These are phyloP conservation scores for Gracilaria vermiculophylla DNA, from an alignment of 23 red algal species.

Conservation along the genomic window DNA sequence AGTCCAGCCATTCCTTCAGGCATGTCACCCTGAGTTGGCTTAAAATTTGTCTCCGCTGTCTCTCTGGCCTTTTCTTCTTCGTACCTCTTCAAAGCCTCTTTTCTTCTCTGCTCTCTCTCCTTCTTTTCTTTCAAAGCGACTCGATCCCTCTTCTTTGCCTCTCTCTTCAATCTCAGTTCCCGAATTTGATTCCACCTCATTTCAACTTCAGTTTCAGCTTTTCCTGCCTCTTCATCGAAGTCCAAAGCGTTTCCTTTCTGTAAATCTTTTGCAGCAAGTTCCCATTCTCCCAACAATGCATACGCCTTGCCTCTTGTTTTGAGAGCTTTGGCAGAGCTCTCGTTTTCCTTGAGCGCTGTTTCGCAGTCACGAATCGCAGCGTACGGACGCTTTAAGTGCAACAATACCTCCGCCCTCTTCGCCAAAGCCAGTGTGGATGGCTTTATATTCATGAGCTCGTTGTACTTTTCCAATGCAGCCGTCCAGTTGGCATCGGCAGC, in stretches of 20 bases:
- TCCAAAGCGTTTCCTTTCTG: slow-evolving; percentile 55
- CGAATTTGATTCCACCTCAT: slow-evolving; percentile 43
- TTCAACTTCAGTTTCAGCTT: slow-evolving; percentile 41
- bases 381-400: slow-evolving; percentile 36
- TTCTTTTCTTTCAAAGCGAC: slow-evolving; percentile 7
- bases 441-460: slow-evolving; percentile 9
- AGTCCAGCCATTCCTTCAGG: not conserved
- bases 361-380: slow-evolving; percentile 68
- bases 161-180: slow-evolving; percentile 36
- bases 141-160: slow-evolving; percentile 23
- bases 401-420: slow-evolving; percentile 61
- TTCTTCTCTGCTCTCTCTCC: slow-evolving; percentile 9
- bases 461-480: slow-evolving; percentile 33
- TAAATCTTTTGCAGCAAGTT: slow-evolving; percentile 31
- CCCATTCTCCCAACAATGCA: slow-evolving; percentile 57
- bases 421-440: slow-evolving; percentile 37
- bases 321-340: slow-evolving; percentile 52
- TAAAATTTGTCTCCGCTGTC: not conserved
- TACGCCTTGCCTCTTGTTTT: slow-evolving; percentile 66
- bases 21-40: not conserved
- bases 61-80: slow-evolving; percentile 49
- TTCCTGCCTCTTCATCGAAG: slow-evolving; percentile 48
- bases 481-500: slow-evolving; percentile 11
- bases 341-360: slow-evolving; percentile 40
- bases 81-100: slow-evolving; percentile 16